Base-by-base conservation (phyloP, 225 moss, liverwort and hornwort genomes). In the Physcomitrium patens region DNA sequence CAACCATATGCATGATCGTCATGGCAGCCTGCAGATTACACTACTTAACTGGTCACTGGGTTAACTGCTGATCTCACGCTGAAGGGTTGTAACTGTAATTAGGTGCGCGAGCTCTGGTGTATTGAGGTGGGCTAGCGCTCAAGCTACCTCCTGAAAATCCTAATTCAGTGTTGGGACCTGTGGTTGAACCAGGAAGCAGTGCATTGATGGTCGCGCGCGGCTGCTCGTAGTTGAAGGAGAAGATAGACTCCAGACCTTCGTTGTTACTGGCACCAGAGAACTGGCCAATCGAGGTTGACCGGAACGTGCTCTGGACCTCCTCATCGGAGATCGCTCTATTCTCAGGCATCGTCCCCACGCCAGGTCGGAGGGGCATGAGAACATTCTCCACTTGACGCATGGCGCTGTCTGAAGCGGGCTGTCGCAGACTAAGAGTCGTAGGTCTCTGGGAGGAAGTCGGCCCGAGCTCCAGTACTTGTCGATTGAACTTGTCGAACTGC, bases 271-370 rank as follows among this genome's bases (percentile, higher is more conserved):
- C 24, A 10, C 54, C 43, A 0, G 70, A 11, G 59, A 74, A 88
- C 4, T 65, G 79, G n/a, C 67, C 44, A 10, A 69, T 31, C 3
- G 74, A 18, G 14, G 84, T 73, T 10, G 88, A 86, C 16, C 89
- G 87, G 65, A 93, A 90, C 23, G 87, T 76, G 89, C 93, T 93
- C 63, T 97, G 97, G 0, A 89, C 97, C 68, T 94, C 94, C 64
- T 97, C 96, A 52, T 92, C 94, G 11, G 89, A 84, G 15, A 85
- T 77, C 6, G 78, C 59, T 6, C 63, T 51, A 47, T 0, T 61
- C 41, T 51, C 78, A 22, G 63, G 73, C 49, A 2, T 51, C 9
- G 12, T 48, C 60, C 9, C 26, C 60, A 10, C 65, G n/a, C 77
- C 0, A 0, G 76, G 72, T 37, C 67, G 78, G 11, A 66, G 73